These are phyloP conservation scores for Eucalyptus erythrocorys DNA, from an alignment of 345 rosid species.

Conservation along the genomic window DNA sequence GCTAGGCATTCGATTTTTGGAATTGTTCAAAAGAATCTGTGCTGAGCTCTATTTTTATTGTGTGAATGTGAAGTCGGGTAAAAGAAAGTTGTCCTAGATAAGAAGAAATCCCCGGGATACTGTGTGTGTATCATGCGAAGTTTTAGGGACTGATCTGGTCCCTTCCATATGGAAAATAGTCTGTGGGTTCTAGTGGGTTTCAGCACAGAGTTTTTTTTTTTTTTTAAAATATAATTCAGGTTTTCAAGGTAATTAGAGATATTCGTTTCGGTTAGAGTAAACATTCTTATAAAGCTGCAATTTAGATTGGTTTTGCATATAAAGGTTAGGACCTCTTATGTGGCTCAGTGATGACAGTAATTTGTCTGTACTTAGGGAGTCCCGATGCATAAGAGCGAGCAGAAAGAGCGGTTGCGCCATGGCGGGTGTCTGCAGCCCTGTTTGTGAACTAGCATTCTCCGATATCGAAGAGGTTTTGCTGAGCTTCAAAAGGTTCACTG, in stretches of 20 bases:
- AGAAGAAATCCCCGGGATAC: neutral
- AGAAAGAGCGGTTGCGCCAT: neutral
- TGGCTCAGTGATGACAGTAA: neutral
- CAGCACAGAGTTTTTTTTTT: no score
- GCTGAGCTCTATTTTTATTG: neutral
- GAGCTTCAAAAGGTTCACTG: neutral
- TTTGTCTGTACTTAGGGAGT: neutral
- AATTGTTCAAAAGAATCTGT: neutral
- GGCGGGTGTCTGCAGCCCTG: neutral
- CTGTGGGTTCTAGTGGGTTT: neutral
- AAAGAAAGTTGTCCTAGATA: neutral
- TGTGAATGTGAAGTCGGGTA: neutral
- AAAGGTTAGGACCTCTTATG: neutral
- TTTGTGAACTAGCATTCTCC: neutral
- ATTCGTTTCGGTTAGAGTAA: no score
- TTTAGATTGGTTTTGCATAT: neutral
- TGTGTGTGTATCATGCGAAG: neutral
- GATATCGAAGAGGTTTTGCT: rapidly evolving
- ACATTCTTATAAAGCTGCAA: no score
- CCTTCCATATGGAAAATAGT: neutral
- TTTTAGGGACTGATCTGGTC: neutral
- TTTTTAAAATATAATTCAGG: neutral
- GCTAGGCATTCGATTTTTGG: neutral
- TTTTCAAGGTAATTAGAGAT: neutral
- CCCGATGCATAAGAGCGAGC: neutral